phyloP scores from a whole-genome alignment of 805 yeast species.

The Sugiyamaella lignohabitans region DNA sequence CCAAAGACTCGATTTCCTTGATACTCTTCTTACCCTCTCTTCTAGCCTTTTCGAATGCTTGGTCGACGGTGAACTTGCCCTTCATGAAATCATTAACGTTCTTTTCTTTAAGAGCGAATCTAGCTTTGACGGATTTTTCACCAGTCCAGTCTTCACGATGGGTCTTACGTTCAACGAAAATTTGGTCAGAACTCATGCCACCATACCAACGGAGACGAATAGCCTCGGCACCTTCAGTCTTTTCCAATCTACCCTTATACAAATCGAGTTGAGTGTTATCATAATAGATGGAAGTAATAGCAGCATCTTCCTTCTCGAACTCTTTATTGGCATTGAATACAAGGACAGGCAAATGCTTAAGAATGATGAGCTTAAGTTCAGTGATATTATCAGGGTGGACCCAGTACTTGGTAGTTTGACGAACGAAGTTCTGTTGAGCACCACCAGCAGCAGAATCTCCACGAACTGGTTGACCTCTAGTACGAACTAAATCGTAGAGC shows the following conservation, averaged over 20 bases:
- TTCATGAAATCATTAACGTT: slow-evolving; percentile 75
- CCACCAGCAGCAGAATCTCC: slow-evolving; percentile 99
- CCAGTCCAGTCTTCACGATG: slow-evolving; percentile 99
- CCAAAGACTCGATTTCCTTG: slow-evolving; percentile 86
- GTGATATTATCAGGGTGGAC: slow-evolving; percentile 98
- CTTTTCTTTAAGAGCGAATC: slow-evolving; percentile 88
- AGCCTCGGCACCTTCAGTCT: slow-evolving; percentile 98
- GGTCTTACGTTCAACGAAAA: slow-evolving; percentile 94
- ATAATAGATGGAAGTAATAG: slow-evolving; percentile 93
- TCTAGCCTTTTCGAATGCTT: slow-evolving; percentile 87
- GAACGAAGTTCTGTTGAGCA: slow-evolving; percentile 91
- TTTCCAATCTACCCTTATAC: slow-evolving; percentile 88
- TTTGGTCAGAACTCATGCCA: slow-evolving; percentile 87
- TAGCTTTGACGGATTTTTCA: slow-evolving; percentile 96
- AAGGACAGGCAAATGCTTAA: slow-evolving; percentile 93
- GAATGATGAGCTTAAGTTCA: slow-evolving; percentile 82
- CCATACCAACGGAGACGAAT: slow-evolving; percentile 99
- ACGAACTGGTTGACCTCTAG: slow-evolving; percentile 89
- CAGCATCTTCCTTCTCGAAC: slow-evolving; percentile 89
- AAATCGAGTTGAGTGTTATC: slow-evolving; percentile 86
- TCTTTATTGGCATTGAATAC: slow-evolving; percentile 96
- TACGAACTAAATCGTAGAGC: slow-evolving; percentile 85
- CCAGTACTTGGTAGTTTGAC: slow-evolving; percentile 99
- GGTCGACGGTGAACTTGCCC: slow-evolving; percentile 81
- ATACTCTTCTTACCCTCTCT: slow-evolving; percentile 83